Conservation (phyloP, 2,329 filamentous ascomycete genomes). For the Cryphonectria japonica region DNA sequence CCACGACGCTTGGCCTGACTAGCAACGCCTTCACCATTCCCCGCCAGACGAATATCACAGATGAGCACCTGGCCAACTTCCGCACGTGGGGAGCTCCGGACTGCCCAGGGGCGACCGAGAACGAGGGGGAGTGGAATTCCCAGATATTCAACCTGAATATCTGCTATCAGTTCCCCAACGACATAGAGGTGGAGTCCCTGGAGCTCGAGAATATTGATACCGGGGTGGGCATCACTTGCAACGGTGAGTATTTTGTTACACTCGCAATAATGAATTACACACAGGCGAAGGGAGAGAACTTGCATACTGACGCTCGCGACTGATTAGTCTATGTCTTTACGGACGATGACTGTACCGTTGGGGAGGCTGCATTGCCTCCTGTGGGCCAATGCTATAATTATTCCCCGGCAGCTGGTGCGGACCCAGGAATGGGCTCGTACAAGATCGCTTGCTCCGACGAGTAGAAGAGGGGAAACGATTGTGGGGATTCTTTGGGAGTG, state of each 20-base stretch:
- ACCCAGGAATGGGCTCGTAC: constrained; percentile 12
- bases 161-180: constrained; percentile 14
- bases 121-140: constrained; percentile 10
- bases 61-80: constrained; percentile 13
- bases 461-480: not conserved
- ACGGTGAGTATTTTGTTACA: constrained; percentile 1
- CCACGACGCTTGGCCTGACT: not conserved
- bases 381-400: constrained; percentile 9
- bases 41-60: constrained; percentile 7
- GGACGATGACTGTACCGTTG: constrained; percentile 7
- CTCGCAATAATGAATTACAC: not conserved
- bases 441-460: constrained; percentile 13
- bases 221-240: constrained; percentile 4
- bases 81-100: constrained; percentile 12
- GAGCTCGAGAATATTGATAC: constrained; percentile 8
- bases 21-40: constrained; percentile 2
- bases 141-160: constrained; percentile 12
- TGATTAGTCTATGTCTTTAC: constrained; percentile 9
- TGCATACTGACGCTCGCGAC: not conserved
- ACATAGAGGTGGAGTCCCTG: constrained; percentile 2
- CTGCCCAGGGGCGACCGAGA: constrained; percentile 7
- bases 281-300: not conserved
- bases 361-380: not conserved
- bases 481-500: too few relatives aligned
- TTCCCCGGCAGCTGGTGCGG: not conserved